These are phyloP conservation scores for Moricandia moricandioides DNA, from an alignment of 345 rosid genomes.

Conservation along the genomic window DNA sequence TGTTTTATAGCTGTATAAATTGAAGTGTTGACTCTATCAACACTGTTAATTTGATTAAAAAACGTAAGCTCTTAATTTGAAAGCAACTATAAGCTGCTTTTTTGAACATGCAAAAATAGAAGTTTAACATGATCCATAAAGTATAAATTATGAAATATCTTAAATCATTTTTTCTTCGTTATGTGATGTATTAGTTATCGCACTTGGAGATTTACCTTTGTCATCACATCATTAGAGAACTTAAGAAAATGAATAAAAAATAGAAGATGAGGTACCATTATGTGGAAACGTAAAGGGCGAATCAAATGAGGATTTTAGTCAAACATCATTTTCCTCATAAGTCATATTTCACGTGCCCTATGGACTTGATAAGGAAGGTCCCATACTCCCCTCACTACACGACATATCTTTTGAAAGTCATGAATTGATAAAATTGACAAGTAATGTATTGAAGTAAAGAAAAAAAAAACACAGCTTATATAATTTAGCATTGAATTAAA, in stretches of 20 bases:
- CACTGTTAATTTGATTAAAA: not conserved
- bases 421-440: not conserved
- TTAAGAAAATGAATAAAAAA: not conserved
- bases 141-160: not conserved
- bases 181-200: not conserved
- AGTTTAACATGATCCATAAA: not conserved
- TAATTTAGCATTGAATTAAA: too few species aligned
- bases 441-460: not conserved
- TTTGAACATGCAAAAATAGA: not conserved
- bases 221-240: constrained; percentile 1
- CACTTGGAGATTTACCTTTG: not conserved
- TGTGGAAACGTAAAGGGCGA: constrained; percentile 28
- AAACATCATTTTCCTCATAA: constrained; percentile 34
- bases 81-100: not conserved
- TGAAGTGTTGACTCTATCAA: not conserved
- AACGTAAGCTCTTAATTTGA: not conserved
- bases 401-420: not conserved
- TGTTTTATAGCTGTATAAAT: not conserved
- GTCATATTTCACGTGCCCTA: constrained; percentile 32
- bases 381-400: constrained; percentile 20
- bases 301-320: constrained; percentile 25
- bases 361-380: constrained; percentile 23
- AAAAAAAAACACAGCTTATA: too few species aligned
- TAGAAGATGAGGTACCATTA: not conserved
- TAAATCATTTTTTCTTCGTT: not conserved